A percentile compares a stretch with the other conserved stretches of the same genome.
Evolutionary conservation across 257 asterid genomes (phyloP).

Genomic region (Solanum etuberosum): DNA sequence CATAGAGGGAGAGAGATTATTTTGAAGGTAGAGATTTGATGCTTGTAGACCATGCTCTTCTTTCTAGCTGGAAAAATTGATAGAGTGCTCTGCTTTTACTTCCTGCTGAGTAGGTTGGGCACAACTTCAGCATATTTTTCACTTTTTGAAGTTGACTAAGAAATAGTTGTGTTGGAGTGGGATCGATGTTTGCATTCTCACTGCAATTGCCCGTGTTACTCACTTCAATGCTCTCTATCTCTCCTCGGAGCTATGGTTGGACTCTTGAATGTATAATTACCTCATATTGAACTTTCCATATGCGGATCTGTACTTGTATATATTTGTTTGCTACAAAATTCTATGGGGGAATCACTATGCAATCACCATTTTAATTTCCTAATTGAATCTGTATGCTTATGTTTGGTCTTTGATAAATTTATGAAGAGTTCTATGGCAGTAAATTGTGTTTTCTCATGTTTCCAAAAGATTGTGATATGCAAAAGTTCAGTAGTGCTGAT

Average conservation of each 20-base stretch:
- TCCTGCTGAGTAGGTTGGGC: background rate
- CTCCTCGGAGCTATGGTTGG: background rate
- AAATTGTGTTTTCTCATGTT: background rate
- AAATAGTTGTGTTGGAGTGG: background rate
- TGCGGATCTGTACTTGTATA: background rate
- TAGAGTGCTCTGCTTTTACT: background rate
- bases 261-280: background rate
- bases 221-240: background rate
- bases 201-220: background rate
- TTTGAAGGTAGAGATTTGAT: background rate
- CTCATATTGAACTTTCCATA: background rate
- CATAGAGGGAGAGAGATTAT: background rate
- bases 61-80: background rate
- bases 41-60: background rate
- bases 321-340: background rate
- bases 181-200: slow-evolving; percentile 1
- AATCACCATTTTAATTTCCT: background rate
- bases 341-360: background rate
- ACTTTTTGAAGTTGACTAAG: background rate
- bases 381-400: background rate
- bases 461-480: background rate
- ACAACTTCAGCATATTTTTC: background rate
- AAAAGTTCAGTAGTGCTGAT: background rate
- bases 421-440: background rate
- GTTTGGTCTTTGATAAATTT: background rate